Evolutionary conservation across 352 stramenopile genomes (phyloP).

Genomic region (Phytophthora ohioensis): DNA sequence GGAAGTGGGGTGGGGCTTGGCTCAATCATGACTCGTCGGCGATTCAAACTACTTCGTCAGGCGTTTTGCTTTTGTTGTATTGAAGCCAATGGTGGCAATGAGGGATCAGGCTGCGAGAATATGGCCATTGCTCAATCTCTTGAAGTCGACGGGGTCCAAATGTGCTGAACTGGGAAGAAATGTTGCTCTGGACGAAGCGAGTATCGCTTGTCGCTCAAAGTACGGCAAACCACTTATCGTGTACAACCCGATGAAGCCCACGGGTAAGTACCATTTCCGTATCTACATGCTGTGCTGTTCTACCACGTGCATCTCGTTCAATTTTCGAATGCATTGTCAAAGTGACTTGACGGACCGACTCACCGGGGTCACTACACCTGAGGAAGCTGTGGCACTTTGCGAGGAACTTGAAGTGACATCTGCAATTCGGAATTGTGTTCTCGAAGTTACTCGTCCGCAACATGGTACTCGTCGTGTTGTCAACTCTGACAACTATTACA

Average conservation of each 20-base stretch:
- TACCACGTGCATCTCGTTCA: not conserved
- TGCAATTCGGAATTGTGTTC: no score
- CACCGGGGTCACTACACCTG: no score
- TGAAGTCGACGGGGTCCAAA: not conserved
- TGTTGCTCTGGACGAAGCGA: conserved; percentile 6
- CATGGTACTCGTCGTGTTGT: conserved; percentile 24
- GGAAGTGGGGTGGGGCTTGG: conserved; percentile 12
- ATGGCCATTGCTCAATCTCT: not conserved
- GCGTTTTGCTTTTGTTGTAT: conserved; percentile 29
- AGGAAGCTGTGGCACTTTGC: no score
- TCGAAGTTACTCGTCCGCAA: no score
- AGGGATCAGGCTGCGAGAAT: conserved; percentile 4
- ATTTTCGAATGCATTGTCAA: no score
- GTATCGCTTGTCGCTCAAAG: conserved; percentile 7
- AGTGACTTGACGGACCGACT: no score
- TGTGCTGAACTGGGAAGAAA: not conserved
- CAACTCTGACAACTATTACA: conserved; percentile 53
- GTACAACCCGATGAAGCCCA: conserved; percentile 33
- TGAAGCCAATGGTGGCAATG: not conserved
- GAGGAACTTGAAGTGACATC: no score
- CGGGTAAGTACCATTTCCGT: conserved; percentile 44
- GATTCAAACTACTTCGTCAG: conserved; percentile 32
- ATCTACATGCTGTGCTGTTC: conserved; percentile 44
- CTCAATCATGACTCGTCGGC: conserved; percentile 22
- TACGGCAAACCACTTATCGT: conserved; percentile 12